A percentile compares a stretch with the other conserved stretches of the same genome.
phyloP scores from a whole-genome alignment of 179 eudicot species.

The Beta macrorhiza region DNA sequence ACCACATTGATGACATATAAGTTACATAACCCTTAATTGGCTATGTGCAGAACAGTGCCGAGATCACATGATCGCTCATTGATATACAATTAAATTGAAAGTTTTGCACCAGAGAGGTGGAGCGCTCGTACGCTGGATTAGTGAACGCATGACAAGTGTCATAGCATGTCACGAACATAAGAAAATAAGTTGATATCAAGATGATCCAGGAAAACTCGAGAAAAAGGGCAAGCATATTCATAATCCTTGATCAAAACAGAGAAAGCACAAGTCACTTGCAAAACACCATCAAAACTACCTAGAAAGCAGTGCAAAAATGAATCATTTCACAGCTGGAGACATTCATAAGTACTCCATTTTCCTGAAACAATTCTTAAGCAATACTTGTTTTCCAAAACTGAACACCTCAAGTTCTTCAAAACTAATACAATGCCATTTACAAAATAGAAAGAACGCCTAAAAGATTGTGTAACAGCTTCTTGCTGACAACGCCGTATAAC shows the following conservation, averaged over 20 bases:
- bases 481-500: too few relatives aligned
- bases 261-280: background rate
- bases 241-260: background rate
- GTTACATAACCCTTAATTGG: background rate
- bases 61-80: background rate
- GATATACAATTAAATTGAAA: background rate
- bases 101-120: background rate
- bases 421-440: background rate
- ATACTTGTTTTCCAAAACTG: background rate
- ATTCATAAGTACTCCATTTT: background rate
- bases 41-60: background rate
- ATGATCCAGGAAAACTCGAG: background rate
- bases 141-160: background rate
- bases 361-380: background rate
- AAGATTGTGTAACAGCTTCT: too few relatives aligned
- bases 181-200: background rate
- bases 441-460: too few relatives aligned
- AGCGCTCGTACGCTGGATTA: background rate
- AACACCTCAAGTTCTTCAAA: background rate
- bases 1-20: background rate
- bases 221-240: too few relatives aligned
- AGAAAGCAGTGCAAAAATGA: background rate
- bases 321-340: background rate
- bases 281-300: background rate
- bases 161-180: slow-evolving; percentile 10